Evolutionary conservation across 2,329 filamentous ascomycete species (phyloP).

Genomic region (Phoma herbarum): DNA sequence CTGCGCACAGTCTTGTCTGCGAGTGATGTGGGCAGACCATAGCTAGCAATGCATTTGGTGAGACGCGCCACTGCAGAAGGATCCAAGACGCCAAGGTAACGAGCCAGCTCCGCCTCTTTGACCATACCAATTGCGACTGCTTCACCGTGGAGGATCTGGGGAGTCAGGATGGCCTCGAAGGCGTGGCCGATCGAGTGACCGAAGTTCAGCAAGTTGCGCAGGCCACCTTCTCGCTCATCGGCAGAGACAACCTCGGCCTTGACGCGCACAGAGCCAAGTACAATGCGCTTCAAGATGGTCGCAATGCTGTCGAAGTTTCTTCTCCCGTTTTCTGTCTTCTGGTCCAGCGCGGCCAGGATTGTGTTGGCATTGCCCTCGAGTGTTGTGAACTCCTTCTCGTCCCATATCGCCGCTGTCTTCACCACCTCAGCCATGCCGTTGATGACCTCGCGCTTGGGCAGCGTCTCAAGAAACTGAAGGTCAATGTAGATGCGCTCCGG

Average conservation of each 20-base stretch:
- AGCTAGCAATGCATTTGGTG: slow-evolving; percentile 93
- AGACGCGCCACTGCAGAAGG: slow-evolving; percentile 89
- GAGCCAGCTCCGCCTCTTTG: slow-evolving; percentile 92
- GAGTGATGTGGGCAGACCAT: slow-evolving; percentile 85
- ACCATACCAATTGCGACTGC: slow-evolving; percentile 98
- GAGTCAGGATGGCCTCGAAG: slow-evolving; percentile 92
- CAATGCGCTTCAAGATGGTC: slow-evolving; percentile 65
- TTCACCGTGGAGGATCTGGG: slow-evolving; percentile 94
- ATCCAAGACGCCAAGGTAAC: slow-evolving; percentile 84
- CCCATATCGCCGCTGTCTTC: slow-evolving; percentile 97
- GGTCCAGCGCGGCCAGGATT: slow-evolving; percentile 77
- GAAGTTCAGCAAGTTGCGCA: slow-evolving; percentile 95
- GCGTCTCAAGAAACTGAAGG: slow-evolving; percentile 85
- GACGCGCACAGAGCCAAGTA: slow-evolving; percentile 88
- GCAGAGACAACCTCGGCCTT: slow-evolving; percentile 95
- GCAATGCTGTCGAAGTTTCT: slow-evolving; percentile 74
- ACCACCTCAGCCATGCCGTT: slow-evolving; percentile 99
- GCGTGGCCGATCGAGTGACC: slow-evolving; percentile 98
- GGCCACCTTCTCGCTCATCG: slow-evolving; percentile 91
- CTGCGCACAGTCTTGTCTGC: slow-evolving; percentile 83
- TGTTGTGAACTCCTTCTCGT: slow-evolving; percentile 83
- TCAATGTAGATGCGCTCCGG: slow-evolving; percentile 94
- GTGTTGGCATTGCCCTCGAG: slow-evolving; percentile 82
- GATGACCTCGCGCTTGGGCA: slow-evolving; percentile 91
- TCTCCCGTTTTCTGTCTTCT: slow-evolving; percentile 63